phyloP scores from a whole-genome alignment of 139 green algal genomes.

The Chlamydomonas asymmetrica region DNA sequence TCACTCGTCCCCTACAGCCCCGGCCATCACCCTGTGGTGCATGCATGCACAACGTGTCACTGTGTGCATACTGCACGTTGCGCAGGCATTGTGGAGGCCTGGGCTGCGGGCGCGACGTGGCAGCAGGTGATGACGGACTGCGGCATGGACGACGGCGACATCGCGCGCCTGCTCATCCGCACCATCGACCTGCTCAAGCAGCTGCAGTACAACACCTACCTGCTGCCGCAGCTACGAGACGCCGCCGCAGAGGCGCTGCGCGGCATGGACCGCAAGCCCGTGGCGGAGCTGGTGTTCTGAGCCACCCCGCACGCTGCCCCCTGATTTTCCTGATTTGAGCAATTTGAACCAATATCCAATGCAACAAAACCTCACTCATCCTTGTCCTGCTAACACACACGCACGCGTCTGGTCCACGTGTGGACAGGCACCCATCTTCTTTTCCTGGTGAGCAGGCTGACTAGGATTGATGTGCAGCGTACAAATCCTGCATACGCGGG shows the following conservation, averaged over 20 bases:
- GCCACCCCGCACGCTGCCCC: no score
- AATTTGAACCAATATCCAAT: no score
- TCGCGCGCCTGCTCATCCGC: conserved; percentile 79
- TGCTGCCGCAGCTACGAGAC: conserved; percentile 56
- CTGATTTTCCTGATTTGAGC: no score
- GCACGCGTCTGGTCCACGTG: no score
- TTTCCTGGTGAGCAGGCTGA: no score
- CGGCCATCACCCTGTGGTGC: background rate
- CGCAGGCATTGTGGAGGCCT: conserved; percentile 81
- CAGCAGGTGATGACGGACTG: conserved; percentile 63
- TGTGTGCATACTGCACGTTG: background rate
- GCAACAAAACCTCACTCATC: no score
- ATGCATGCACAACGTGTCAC: background rate
- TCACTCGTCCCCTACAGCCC: no score
- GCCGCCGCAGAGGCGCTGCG: conserved; percentile 54
- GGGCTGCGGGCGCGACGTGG: conserved; percentile 74
- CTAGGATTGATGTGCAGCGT: no score
- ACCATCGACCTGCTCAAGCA: conserved; percentile 82
- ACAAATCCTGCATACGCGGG: no score
- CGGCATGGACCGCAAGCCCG: conserved; percentile 74
- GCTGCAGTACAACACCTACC: conserved; percentile 46
- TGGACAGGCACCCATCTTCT: no score
- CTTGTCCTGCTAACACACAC: no score
- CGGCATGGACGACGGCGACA: conserved; percentile 83
- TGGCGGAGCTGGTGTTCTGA: conserved; percentile 67